phyloP scores from a whole-genome alignment of 2,329 filamentous ascomycete species.

The Arthrobotrys sinensis region DNA sequence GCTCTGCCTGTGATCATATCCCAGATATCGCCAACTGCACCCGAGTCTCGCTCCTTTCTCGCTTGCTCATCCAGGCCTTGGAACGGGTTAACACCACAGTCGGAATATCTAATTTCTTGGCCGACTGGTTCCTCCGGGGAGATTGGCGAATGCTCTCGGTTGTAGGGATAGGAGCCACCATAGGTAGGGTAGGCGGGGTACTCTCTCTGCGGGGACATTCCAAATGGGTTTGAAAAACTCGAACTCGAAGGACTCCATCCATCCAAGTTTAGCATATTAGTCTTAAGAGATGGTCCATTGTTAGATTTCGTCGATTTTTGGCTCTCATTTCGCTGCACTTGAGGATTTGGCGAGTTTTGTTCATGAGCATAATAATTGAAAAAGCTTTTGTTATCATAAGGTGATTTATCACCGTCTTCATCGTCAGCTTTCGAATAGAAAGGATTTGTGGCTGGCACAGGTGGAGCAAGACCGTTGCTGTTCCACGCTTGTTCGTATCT shows the following conservation, averaged over 20 bases:
- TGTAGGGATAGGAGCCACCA: slow-evolving; percentile 23
- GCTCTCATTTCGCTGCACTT: slow-evolving; percentile 33
- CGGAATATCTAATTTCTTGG: slow-evolving; percentile 57
- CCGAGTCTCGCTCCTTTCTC: slow-evolving; percentile 53
- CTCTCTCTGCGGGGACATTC: slow-evolving; percentile 33
- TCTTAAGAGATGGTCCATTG: slow-evolving; percentile 35
- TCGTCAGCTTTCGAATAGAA: slow-evolving; percentile 39
- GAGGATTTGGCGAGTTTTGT: slow-evolving; percentile 2
- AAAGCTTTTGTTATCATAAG: slow-evolving; percentile 52
- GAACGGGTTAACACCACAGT: slow-evolving; percentile 59
- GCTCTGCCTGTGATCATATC: slow-evolving; percentile 49
- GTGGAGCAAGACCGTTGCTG: slow-evolving; percentile 42
- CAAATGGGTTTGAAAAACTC: slow-evolving; percentile 49
- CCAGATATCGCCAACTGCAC: slow-evolving; percentile 53
- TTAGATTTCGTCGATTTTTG: slow-evolving; percentile 35
- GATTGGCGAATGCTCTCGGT: slow-evolving; percentile 21
- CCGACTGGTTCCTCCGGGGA: slow-evolving; percentile 30
- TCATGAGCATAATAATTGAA: slow-evolving; percentile 51
- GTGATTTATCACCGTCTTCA: slow-evolving; percentile 34
- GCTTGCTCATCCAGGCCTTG: slow-evolving; percentile 52
- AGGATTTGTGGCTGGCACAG: slow-evolving; percentile 38
- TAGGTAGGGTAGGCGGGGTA: slow-evolving; percentile 27
- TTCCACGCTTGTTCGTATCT: slow-evolving; percentile 41
- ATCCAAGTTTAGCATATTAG: slow-evolving; percentile 49
- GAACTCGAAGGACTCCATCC: slow-evolving; percentile 54